A percentile compares a stretch with the other conserved stretches of the same genome.
Conservation (phyloP, 371 early-diverging fungal genomes). For the Mucor racemosus region DNA sequence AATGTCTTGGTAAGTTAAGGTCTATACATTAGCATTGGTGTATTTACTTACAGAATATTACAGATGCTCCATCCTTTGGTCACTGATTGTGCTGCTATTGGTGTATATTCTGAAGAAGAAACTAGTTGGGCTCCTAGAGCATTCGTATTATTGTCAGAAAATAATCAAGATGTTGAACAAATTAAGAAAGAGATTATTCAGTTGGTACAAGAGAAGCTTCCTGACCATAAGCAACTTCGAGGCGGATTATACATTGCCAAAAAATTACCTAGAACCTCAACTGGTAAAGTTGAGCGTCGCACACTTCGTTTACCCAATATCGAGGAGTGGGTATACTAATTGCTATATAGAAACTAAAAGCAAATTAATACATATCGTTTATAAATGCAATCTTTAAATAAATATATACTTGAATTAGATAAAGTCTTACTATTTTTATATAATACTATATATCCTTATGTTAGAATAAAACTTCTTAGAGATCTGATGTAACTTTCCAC, state of each 20-base stretch:
- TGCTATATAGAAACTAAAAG: background rate
- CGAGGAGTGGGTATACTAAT: background rate
- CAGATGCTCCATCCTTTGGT: slow-evolving; percentile 63
- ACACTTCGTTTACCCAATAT: slow-evolving; percentile 4
- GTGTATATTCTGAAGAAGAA: slow-evolving; percentile 45
- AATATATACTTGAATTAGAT: too few species aligned
- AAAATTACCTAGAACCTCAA: background rate
- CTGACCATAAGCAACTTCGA: background rate
- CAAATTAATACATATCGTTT: background rate
- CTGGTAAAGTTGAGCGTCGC: slow-evolving; percentile 10
- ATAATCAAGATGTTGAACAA: slow-evolving; percentile 2
- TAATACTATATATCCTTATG: too few species aligned
- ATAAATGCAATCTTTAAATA: background rate
- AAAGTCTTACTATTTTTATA: too few species aligned
- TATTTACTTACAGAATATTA: slow-evolving; percentile 43
- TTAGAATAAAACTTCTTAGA: too few species aligned
- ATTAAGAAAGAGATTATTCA: slow-evolving; percentile 6
- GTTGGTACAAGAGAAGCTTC: background rate
- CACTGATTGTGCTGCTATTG: slow-evolving; percentile 73
- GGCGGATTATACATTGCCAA: slow-evolving; percentile 1
- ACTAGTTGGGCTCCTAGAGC: slow-evolving; percentile 77
- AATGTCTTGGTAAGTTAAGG: slow-evolving; percentile 3
- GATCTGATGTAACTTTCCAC: too few species aligned
- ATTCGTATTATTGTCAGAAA: slow-evolving; percentile 57
- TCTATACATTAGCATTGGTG: background rate